Evolutionary conservation across 768 basidiomycete genomes (phyloP).

Genomic region (Coprinopsis marcescibilis): DNA sequence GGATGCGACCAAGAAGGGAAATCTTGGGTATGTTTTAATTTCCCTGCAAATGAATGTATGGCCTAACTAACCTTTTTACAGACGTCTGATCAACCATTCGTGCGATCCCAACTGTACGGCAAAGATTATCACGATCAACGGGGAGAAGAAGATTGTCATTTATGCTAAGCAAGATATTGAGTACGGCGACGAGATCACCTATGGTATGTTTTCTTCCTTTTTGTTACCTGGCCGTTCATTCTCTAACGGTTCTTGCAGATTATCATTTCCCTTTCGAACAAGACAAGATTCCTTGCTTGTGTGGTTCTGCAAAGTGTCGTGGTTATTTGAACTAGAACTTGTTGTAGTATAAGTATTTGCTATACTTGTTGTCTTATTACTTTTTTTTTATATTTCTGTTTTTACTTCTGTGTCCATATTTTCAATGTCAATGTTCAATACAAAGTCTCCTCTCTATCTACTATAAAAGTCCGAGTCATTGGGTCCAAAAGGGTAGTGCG

Average conservation of each 20-base stretch:
- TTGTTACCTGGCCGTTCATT: background rate
- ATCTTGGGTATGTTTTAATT: slow-evolving; percentile 74
- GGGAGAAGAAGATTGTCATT: slow-evolving; percentile 98
- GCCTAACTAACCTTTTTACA: slow-evolving; percentile 24
- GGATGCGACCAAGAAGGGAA: slow-evolving; percentile 98
- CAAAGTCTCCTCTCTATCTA: too few relatives aligned
- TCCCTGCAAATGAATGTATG: slow-evolving; percentile 8
- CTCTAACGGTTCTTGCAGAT: slow-evolving; percentile 41
- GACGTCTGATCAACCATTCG: slow-evolving; percentile 97
- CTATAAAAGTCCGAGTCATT: too few relatives aligned
- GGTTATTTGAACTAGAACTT: slow-evolving; percentile 87
- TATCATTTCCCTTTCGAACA: slow-evolving; percentile 99
- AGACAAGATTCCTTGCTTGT: slow-evolving; percentile 92
- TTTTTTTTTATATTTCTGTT: background rate
- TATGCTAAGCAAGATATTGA: slow-evolving; percentile 97
- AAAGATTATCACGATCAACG: slow-evolving; percentile 86
- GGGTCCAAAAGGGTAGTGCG: too few relatives aligned
- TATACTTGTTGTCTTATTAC: background rate
- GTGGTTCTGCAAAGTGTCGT: slow-evolving; percentile 86
- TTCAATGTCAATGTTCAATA: background rate
- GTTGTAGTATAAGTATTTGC: slow-evolving; percentile 19
- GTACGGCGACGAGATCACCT: slow-evolving; percentile 96
- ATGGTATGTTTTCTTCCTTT: slow-evolving; percentile 51
- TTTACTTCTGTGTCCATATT: background rate
- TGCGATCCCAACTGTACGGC: slow-evolving; percentile 93